These are phyloP conservation scores for Diplocarpon rosae DNA, from an alignment of 2,329 filamentous ascomycete species.

Conservation along the genomic window DNA sequence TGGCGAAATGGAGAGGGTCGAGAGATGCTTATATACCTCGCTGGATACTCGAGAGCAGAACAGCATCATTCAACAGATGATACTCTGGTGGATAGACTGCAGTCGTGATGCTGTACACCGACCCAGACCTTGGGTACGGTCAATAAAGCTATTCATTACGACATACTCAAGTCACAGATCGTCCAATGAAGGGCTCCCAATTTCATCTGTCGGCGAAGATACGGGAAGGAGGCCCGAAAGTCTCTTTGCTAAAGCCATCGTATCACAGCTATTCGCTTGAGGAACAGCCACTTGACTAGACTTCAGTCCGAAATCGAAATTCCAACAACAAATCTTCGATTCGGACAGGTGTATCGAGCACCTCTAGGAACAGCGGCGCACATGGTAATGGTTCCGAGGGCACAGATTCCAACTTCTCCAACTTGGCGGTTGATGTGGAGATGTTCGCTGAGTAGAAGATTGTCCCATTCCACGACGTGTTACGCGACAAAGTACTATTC, in stretches of 20 bases:
- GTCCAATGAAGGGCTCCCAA: not conserved
- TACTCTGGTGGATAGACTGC: not conserved
- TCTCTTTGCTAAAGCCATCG: not conserved
- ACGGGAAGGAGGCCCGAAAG: not conserved
- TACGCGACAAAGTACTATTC: constrained; percentile 3
- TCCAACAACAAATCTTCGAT: not conserved
- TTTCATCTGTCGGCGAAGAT: not conserved
- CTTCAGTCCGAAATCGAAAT: not conserved
- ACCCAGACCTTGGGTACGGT: not conserved
- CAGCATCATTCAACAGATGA: not conserved
- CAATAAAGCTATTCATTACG: not conserved
- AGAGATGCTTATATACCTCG: constrained; percentile 2
- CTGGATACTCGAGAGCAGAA: too few species aligned
- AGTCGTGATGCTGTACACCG: not conserved
- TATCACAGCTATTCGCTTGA: not conserved
- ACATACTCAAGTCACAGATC: not conserved
- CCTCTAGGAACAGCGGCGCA: not conserved
- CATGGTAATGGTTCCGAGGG: not conserved
- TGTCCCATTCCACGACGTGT: constrained; percentile 4
- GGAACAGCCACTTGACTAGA: not conserved
- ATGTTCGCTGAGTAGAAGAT: not conserved
- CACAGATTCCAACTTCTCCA: not conserved
- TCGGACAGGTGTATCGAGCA: not conserved
- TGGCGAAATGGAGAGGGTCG: not conserved
- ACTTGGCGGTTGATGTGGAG: not conserved